phyloP scores from a whole-genome alignment of 495 filamentous ascomycete species.

The Letharia lupina region DNA sequence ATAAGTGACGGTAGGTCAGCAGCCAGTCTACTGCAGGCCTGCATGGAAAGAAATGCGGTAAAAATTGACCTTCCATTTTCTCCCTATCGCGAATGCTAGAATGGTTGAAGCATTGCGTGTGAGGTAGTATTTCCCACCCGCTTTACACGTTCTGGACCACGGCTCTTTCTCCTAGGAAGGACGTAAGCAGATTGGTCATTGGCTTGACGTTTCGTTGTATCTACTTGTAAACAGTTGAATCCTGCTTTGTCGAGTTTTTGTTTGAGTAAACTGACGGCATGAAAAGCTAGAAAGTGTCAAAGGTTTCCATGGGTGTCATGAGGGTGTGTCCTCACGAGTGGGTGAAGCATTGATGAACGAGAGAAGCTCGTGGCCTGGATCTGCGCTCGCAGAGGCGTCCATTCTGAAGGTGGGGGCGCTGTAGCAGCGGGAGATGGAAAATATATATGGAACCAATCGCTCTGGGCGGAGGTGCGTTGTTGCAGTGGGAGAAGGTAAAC shows the following conservation, averaged over 20 bases:
- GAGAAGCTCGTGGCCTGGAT: conserved; percentile 73
- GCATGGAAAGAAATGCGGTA: neutral
- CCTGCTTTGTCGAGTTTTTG: conserved; percentile 67
- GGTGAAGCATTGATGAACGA: conserved; percentile 93
- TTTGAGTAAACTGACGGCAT: conserved; percentile 77
- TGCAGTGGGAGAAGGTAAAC: neutral
- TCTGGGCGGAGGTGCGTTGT: neutral
- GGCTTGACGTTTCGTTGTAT: conserved; percentile 9
- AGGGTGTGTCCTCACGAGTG: conserved; percentile 52
- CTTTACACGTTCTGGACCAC: conserved; percentile 70
- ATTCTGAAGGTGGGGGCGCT: conserved; percentile 36
- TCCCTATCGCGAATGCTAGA: conserved; percentile 87
- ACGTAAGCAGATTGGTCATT: neutral
- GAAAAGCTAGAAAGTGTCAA: conserved; percentile 61
- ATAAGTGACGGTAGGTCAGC: neutral
- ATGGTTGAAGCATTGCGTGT: conserved; percentile 92
- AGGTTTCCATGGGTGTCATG: neutral
- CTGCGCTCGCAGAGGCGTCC: conserved; percentile 53
- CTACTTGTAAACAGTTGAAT: conserved; percentile 72
- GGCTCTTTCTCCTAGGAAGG: conserved; percentile 65
- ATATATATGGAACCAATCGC: neutral
- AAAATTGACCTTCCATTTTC: conserved; percentile 62
- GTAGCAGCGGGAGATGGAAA: neutral
- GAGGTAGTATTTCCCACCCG: conserved; percentile 92
- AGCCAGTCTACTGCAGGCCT: too few species aligned